Base-by-base conservation (phyloP, 495 filamentous ascomycete genomes). In the Penicillium tannophilum region DNA sequence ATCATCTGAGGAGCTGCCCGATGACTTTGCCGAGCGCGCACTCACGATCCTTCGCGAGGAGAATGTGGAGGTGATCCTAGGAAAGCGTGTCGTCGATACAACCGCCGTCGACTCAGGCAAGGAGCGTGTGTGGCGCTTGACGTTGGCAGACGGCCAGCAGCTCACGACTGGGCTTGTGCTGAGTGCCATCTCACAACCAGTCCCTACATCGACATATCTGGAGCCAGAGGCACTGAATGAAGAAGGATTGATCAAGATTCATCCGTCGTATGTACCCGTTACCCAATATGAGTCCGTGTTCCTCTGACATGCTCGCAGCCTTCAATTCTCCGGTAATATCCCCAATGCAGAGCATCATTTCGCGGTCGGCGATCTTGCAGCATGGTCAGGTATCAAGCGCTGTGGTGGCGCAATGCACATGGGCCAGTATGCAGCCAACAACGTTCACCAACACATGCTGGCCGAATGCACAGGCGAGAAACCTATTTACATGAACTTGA, bases 361-460 rank as follows among this genome's bases (percentile, higher is more conserved):
- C 59, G 86, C 84, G n/a, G 71, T 73, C 12, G 76, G 76, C 2
- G 76, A 79, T 50, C 59, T 78, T 6, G 70, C 68, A 1, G 60
- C 65, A 4, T 89, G 87, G 87, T 78, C 82, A 0, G 87, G 87
- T 20, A 90, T 89, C 71, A 89, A 88, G 73, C 82, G 88, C 30
- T 88, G 85, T 64, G 88, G 88, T 30, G 80, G 71, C 5, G 88
- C 88, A 12, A 84, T 91, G 79, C 79, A 87, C 54, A 83, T 85
- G 80, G 88, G 86, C 14, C 78, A 82, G 35, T 76, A 76, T 55
- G 84, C 83, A 3, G 87, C 79, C 0, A 59, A 72, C 24, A 90
- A 90, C 61, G 78, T 89, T 50, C 79, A 87, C 60, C 81, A 84
- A 63, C 74, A 74, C 19, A 86, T 89, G 67, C 51, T 82, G 39